Conservation (phyloP, 129 eudicot genomes). For the Lactuca saligna region DNA sequence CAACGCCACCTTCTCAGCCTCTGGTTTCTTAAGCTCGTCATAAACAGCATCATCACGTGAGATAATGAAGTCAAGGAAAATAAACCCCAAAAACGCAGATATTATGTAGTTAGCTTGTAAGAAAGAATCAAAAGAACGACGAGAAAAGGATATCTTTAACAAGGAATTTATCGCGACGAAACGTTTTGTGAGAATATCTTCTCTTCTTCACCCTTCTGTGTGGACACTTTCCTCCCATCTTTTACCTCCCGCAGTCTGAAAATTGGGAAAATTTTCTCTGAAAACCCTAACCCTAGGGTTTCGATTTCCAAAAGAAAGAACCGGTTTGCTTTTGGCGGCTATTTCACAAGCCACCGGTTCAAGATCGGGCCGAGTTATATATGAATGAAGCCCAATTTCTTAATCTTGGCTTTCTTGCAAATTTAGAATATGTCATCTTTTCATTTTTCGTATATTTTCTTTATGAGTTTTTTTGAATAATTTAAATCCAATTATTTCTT, state of each 20-base stretch:
- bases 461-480: too few species aligned
- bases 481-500: too few species aligned
- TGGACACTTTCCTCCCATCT: slow-evolving; percentile 90
- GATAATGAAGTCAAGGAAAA: slow-evolving; percentile 35
- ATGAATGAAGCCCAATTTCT: neutral
- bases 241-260: slow-evolving; percentile 4
- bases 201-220: slow-evolving; percentile 74
- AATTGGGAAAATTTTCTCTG: neutral
- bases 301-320: neutral
- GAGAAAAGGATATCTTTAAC: slow-evolving; percentile 62
- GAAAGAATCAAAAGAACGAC: neutral
- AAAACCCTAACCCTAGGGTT: slow-evolving; percentile 34
- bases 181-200: slow-evolving; percentile 66
- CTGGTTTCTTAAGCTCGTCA: slow-evolving; percentile 64
- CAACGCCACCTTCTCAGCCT: slow-evolving; percentile 35
- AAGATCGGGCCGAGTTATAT: neutral
- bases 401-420: neutral
- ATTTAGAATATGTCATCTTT: too few species aligned
- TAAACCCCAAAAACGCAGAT: neutral
- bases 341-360: neutral
- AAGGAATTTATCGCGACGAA: slow-evolving; percentile 61
- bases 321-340: neutral
- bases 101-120: slow-evolving; percentile 9
- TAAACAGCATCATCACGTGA: slow-evolving; percentile 75
- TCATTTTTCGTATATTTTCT: neutral